Evolutionary conservation across 495 filamentous ascomycete species (phyloP).

Genomic region (Astrocystis sublimbata): DNA sequence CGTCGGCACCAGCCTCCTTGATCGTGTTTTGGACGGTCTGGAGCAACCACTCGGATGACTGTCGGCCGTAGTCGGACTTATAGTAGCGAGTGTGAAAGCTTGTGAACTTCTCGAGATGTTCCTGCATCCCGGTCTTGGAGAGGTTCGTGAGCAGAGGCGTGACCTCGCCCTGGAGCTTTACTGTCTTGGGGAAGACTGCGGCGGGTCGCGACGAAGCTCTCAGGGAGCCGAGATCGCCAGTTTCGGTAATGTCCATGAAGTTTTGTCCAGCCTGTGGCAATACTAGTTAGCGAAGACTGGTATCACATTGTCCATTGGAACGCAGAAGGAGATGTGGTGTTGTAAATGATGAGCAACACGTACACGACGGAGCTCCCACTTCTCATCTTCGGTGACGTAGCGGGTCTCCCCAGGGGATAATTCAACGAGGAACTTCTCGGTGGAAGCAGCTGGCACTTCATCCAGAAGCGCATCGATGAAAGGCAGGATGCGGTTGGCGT

Average conservation of each 20-base stretch:
- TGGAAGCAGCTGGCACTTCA: conserved; percentile 27
- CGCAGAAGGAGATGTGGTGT: background rate
- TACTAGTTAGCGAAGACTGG: conserved; percentile 16
- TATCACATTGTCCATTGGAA: background rate
- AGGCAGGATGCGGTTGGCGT: conserved; percentile 42
- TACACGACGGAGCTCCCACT: conserved; percentile 87
- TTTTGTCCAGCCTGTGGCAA: conserved; percentile 69
- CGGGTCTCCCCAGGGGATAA: conserved; percentile 77
- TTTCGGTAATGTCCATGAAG: conserved; percentile 94
- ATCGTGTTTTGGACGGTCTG: conserved; percentile 72
- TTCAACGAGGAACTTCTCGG: conserved; percentile 75
- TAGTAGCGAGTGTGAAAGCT: conserved; percentile 88
- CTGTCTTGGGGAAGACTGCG: conserved; percentile 66
- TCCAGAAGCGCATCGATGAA: conserved; percentile 36
- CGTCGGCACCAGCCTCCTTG: conserved; percentile 64
- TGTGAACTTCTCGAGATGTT: conserved; percentile 76
- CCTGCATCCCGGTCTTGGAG: conserved; percentile 73
- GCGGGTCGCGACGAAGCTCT: conserved; percentile 43
- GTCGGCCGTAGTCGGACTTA: conserved; percentile 77
- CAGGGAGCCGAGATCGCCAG: conserved; percentile 55
- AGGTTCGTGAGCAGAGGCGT: conserved; percentile 65
- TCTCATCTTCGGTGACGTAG: conserved; percentile 93
- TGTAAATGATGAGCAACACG: conserved; percentile 27
- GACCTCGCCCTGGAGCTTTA: conserved; percentile 65
- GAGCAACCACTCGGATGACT: conserved; percentile 89